Percentiles rank a stretch among this genome's conserved stretches.
These are phyloP conservation scores for Teratosphaeria zuluensis DNA, from an alignment of 2,329 filamentous ascomycete genomes.

Conservation along the genomic window DNA sequence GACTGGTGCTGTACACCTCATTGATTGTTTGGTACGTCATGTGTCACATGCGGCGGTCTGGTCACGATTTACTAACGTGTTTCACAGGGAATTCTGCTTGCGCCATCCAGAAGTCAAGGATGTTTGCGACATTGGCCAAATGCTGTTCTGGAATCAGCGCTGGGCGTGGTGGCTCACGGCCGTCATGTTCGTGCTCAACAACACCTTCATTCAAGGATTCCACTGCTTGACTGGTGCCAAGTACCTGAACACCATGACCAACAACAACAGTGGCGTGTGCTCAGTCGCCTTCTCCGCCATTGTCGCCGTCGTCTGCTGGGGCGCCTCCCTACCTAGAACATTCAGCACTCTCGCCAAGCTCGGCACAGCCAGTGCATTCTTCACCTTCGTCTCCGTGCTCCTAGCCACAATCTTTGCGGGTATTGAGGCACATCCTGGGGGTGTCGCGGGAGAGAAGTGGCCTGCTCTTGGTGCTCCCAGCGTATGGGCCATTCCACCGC, in stretches of 20 bases:
- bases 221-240: slow-evolving; percentile 78
- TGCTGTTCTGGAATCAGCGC: slow-evolving; percentile 77
- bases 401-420: slow-evolving; percentile 74
- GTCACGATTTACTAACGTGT: slow-evolving; percentile 25
- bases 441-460: slow-evolving; percentile 37
- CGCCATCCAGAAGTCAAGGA: slow-evolving; percentile 85
- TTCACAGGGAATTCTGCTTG: slow-evolving; percentile 71
- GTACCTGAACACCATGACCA: slow-evolving; percentile 80
- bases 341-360: slow-evolving; percentile 72
- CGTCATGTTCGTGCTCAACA: slow-evolving; percentile 87
- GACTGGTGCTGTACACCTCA: slow-evolving; percentile 74
- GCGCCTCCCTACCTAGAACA: slow-evolving; percentile 74
- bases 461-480: slow-evolving; percentile 48
- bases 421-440: slow-evolving; percentile 63
- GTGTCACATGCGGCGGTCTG: not conserved
- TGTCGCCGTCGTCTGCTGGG: slow-evolving; percentile 63
- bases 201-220: slow-evolving; percentile 76
- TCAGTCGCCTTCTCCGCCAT: slow-evolving; percentile 73
- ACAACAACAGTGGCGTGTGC: slow-evolving; percentile 51
- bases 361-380: slow-evolving; percentile 69
- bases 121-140: slow-evolving; percentile 91
- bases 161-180: slow-evolving; percentile 59
- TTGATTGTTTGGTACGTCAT: slow-evolving; percentile 49
- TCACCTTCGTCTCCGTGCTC: slow-evolving; percentile 83
- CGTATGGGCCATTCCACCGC: slow-evolving; percentile 57